These are phyloP conservation scores for Macadamia tetraphylla DNA, from an alignment of 164 flowering plant species.

Conservation along the genomic window DNA sequence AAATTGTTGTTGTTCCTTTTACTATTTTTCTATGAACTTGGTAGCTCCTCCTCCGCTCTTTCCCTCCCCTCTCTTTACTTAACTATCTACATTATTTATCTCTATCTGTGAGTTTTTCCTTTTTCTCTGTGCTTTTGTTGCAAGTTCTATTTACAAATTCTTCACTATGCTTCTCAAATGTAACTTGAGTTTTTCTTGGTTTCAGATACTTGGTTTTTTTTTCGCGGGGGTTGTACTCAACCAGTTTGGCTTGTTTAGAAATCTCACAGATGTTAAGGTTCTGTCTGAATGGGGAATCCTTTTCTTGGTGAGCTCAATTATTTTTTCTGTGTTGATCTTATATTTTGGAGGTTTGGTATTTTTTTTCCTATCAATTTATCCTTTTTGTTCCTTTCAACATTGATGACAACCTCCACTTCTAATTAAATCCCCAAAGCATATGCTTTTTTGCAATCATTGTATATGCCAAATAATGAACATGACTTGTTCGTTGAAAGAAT, in stretches of 20 bases:
- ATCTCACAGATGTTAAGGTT: conserved; percentile 90
- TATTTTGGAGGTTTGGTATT: not conserved
- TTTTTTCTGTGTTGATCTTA: conserved; percentile 6
- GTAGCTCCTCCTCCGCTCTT: not conserved
- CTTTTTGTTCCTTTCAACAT: not conserved
- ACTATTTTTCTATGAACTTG: not conserved
- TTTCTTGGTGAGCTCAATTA: conserved; percentile 66
- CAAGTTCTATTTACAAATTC: conserved; percentile 1
- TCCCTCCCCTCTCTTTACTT: not conserved
- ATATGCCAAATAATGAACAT: not conserved
- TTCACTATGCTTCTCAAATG: not conserved
- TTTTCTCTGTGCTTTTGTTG: not conserved
- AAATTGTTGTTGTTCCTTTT: not conserved
- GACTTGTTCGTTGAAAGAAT: not conserved
- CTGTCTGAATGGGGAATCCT: conserved; percentile 99
- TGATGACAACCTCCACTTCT: not conserved
- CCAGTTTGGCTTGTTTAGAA: conserved; percentile 89
- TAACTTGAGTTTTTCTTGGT: conserved; percentile 11
- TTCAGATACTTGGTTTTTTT: conserved; percentile 98
- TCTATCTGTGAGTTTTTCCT: not conserved
- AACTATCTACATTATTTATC: not conserved
- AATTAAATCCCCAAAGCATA: not conserved
- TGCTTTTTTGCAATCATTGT: not conserved
- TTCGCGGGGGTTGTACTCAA: conserved; percentile 90
- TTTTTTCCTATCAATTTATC: not conserved